Conservation (phyloP, 202 grass and related monocot genomes). For the Cymbopogon flexuosus region DNA sequence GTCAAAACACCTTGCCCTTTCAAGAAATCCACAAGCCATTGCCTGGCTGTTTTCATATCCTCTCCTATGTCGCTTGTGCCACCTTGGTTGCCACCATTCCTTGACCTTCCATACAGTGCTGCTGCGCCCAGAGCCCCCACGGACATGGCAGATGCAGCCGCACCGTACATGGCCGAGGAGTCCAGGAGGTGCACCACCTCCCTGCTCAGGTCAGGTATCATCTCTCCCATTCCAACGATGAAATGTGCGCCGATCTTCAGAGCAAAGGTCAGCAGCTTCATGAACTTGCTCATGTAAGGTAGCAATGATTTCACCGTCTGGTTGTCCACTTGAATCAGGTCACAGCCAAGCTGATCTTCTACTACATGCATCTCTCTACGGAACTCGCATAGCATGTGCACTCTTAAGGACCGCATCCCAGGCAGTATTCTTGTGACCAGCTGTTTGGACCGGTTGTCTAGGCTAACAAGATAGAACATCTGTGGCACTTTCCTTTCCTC, state of each 20-base stretch:
- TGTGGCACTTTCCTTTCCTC: conserved; percentile 82
- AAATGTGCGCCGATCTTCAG: conserved; percentile 87
- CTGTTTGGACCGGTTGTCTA: conserved; percentile 48
- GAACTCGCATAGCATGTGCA: conserved; percentile 87
- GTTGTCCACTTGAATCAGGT: conserved; percentile 80
- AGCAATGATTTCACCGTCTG: conserved; percentile 59
- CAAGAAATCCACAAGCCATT: conserved; percentile 93
- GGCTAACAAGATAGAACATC: conserved; percentile 82
- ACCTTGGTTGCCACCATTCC: conserved; percentile 36
- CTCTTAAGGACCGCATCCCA: conserved; percentile 60
- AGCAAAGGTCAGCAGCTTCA: conserved; percentile 84
- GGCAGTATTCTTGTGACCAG: conserved; percentile 72
- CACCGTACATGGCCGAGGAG: conserved; percentile 52
- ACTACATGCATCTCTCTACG: conserved; percentile 84
- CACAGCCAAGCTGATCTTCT: conserved; percentile 81
- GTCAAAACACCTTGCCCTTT: conserved; percentile 55
- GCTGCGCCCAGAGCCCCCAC: conserved; percentile 56
- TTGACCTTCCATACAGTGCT: conserved; percentile 40
- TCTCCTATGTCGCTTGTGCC: conserved; percentile 47
- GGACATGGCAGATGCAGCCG: conserved; percentile 29
- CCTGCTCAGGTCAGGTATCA: conserved; percentile 86
- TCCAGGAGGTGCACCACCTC: conserved; percentile 67
- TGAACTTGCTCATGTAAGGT: conserved; percentile 80
- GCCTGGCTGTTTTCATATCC: conserved; percentile 58
- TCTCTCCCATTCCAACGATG: conserved; percentile 76